These are phyloP conservation scores for Physaria fendleri DNA, from an alignment of 345 rosid species.

Conservation along the genomic window DNA sequence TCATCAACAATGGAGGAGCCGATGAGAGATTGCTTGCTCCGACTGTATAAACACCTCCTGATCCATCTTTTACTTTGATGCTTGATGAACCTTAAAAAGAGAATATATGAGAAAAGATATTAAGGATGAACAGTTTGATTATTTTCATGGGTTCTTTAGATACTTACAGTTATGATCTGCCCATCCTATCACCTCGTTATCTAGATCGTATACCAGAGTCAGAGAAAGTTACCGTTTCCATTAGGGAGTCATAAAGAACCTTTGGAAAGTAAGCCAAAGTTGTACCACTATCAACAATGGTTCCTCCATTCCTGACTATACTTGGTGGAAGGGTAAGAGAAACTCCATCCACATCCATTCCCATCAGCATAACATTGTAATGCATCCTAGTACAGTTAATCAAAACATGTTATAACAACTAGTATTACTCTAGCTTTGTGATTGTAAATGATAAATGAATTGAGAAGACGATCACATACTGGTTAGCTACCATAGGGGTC, in stretches of 20 bases:
- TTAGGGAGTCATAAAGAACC: conserved; percentile 41
- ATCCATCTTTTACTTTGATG: conserved; percentile 57
- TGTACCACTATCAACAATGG: conserved; percentile 91
- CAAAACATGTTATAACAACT: conserved; percentile 14
- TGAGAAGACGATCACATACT: conserved; percentile 42
- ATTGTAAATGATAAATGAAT: background rate
- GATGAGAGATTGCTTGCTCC: conserved; percentile 46
- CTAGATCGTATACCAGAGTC: conserved; percentile 64
- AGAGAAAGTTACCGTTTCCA: conserved; percentile 39
- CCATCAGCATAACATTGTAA: conserved; percentile 71
- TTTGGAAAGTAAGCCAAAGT: conserved; percentile 83
- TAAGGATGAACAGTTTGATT: background rate
- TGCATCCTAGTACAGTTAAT: conserved; percentile 53
- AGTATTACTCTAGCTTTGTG: background rate
- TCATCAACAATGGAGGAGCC: conserved; percentile 21
- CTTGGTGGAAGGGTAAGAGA: conserved; percentile 50
- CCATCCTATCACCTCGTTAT: conserved; percentile 80
- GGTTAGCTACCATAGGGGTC: conserved; percentile 70
- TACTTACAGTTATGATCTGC: conserved; percentile 77
- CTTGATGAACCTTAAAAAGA: conserved; percentile 58
- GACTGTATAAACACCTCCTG: conserved; percentile 37
- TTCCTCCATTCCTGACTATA: conserved; percentile 40
- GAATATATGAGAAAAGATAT: background rate
- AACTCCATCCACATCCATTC: conserved; percentile 57
- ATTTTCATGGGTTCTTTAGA: background rate